These are phyloP conservation scores for Arthonia radiata DNA, from an alignment of 495 filamentous ascomycete genomes.

Conservation along the genomic window DNA sequence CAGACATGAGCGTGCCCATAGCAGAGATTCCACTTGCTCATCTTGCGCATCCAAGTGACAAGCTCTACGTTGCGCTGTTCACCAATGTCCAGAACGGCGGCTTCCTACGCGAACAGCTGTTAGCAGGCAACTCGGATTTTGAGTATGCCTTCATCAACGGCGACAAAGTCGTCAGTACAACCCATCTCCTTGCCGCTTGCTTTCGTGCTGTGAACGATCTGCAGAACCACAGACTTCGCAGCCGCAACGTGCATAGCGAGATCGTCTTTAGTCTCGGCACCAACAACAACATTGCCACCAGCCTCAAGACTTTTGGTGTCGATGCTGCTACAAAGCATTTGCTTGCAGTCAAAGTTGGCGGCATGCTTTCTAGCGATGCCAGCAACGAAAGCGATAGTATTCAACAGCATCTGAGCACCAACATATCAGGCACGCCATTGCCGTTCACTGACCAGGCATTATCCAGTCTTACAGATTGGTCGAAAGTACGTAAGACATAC, in stretches of 20 bases:
- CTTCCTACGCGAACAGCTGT: slow-evolving; percentile 54
- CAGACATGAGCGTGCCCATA: too few species aligned
- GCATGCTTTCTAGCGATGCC: not conserved
- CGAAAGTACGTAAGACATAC: slow-evolving; percentile 58
- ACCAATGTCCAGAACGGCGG: slow-evolving; percentile 47
- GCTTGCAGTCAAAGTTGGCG: not conserved
- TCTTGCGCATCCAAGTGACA: slow-evolving; percentile 39
- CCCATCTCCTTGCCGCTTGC: slow-evolving; percentile 49
- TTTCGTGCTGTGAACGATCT: slow-evolving; percentile 53
- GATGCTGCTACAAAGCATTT: slow-evolving; percentile 11
- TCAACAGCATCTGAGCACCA: slow-evolving; percentile 30
- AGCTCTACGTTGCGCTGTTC: slow-evolving; percentile 50
- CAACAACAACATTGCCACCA: slow-evolving; percentile 49
- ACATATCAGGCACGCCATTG: slow-evolving; percentile 36
- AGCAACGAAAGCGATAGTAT: slow-evolving; percentile 16
- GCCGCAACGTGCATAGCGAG: slow-evolving; percentile 79
- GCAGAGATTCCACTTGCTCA: too few species aligned
- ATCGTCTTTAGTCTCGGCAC: slow-evolving; percentile 62
- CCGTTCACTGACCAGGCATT: slow-evolving; percentile 40
- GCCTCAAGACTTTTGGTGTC: slow-evolving; percentile 4
- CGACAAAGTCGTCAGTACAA: slow-evolving; percentile 37
- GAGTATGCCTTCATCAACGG: slow-evolving; percentile 92
- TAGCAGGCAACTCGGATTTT: slow-evolving; percentile 55
- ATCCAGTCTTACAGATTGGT: slow-evolving; percentile 30
- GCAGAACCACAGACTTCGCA: slow-evolving; percentile 34